Percentiles rank a stretch among this genome's conserved stretches.
Evolutionary conservation across 2,329 filamentous ascomycete genomes (phyloP).

Genomic region (Curvularia eragrostidis): DNA sequence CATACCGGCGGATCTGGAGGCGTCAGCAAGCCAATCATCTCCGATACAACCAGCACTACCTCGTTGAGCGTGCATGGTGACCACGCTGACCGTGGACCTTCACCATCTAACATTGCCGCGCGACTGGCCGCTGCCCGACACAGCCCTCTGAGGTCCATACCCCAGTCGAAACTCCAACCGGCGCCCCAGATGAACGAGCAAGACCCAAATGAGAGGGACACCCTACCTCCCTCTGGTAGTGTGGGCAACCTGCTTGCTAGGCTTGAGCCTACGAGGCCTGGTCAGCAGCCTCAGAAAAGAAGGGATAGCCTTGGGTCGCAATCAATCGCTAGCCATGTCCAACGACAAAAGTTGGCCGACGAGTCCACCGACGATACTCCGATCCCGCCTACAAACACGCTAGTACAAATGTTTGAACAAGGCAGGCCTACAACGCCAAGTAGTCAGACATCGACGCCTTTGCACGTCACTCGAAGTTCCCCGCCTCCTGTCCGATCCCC

Average conservation of each 20-base stretch:
- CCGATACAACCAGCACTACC: conserved; percentile 41
- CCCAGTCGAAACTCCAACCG: conserved; percentile 13
- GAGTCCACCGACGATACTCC: conserved; percentile 62
- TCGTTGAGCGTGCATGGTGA: conserved; percentile 41
- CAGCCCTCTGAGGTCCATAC: conserved; percentile 51
- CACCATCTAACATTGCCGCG: conserved; percentile 67
- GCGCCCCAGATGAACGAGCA: conserved; percentile 29
- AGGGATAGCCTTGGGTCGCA: conserved; percentile 27
- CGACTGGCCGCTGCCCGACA: conserved; percentile 68
- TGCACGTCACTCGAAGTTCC: conserved; percentile 30
- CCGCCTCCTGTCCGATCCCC: conserved; percentile 50
- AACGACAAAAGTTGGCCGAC: conserved; percentile 10
- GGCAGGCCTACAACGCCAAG: conserved; percentile 41
- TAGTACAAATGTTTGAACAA: conserved; percentile 74
- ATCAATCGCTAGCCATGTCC: conserved; percentile 18
- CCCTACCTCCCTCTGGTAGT: conserved; percentile 42
- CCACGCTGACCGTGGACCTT: conserved; percentile 51
- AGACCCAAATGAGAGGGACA: conserved; percentile 36
- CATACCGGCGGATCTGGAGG: conserved; percentile 42
- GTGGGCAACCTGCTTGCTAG: conserved; percentile 44
- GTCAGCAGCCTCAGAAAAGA: conserved; percentile 23
- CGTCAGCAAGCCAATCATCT: conserved; percentile 32
- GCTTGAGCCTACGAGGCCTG: conserved; percentile 34
- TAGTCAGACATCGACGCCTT: conserved; percentile 22
- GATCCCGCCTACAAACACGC: conserved; percentile 67